A percentile compares a stretch with the other conserved stretches of the same genome.
phyloP scores from a whole-genome alignment of 2,329 filamentous ascomycete species.

The Cladosporium sp. region DNA sequence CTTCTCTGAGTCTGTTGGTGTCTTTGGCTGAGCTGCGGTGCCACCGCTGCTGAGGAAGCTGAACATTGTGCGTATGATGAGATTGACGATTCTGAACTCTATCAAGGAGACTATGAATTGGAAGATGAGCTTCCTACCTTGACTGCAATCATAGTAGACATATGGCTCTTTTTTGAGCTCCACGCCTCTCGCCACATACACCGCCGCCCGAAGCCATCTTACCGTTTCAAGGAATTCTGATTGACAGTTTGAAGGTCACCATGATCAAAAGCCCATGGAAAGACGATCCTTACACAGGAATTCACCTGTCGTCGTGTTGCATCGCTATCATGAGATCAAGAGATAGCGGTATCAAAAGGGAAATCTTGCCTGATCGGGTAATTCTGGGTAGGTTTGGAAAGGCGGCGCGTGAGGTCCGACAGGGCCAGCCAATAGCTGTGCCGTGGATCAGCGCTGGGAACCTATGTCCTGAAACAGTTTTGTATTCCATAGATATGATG shows the following conservation, averaged over 20 bases:
- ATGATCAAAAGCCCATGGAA: slow-evolving; percentile 1
- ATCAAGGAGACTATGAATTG: not conserved
- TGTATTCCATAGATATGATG: slow-evolving; percentile 8
- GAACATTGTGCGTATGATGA: not conserved
- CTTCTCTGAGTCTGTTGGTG: not conserved
- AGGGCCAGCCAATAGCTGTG: slow-evolving; percentile 3
- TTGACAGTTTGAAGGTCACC: not conserved
- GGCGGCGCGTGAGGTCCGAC: slow-evolving; percentile 2
- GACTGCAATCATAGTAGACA: not conserved
- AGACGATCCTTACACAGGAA: slow-evolving; percentile 9
- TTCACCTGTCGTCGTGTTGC: not conserved
- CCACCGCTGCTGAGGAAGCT: slow-evolving; percentile 7
- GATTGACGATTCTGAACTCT: no score
- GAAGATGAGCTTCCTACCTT: not conserved
- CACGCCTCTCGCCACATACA: not conserved
- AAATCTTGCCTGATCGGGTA: slow-evolving; percentile 8
- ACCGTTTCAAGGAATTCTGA: slow-evolving; percentile 3
- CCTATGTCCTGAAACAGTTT: slow-evolving; percentile 8
- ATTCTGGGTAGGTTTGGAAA: not conserved
- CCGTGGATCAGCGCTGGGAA: slow-evolving; percentile 7
- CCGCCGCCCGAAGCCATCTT: not conserved
- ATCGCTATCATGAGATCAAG: slow-evolving; percentile 9
- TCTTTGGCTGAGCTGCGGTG: not conserved
- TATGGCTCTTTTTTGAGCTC: slow-evolving; percentile 6
- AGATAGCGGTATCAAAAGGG: slow-evolving; percentile 6